These are phyloP conservation scores for Thelonectria olida DNA, from an alignment of 2,329 filamentous ascomycete species.

Conservation along the genomic window DNA sequence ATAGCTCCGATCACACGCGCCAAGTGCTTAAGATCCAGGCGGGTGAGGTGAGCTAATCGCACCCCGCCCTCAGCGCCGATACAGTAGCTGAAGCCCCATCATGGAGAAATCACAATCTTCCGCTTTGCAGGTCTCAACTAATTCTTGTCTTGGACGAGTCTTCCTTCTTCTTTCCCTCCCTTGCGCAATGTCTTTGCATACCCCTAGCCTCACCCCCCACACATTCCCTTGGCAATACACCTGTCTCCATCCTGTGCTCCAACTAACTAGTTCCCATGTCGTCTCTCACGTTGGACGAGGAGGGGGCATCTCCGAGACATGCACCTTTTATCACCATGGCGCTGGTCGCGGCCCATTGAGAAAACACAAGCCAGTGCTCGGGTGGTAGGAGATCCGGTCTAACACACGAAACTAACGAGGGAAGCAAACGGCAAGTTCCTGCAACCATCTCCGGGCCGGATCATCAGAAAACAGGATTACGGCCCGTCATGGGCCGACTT, in stretches of 20 bases:
- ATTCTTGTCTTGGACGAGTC: no score
- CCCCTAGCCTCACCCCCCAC: neutral
- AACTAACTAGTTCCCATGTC: constrained; percentile 19
- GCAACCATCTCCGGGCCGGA: no score
- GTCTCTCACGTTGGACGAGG: constrained; percentile 11
- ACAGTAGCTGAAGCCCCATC: neutral
- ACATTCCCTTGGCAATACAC: neutral
- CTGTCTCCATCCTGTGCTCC: neutral
- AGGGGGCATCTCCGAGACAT: constrained; percentile 31
- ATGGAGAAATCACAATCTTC: neutral
- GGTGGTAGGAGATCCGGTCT: no score
- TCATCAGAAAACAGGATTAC: no score
- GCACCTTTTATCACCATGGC: constrained; percentile 19
- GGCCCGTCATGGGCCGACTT: neutral
- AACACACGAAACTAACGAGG: no score
- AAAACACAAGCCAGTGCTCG: neutral
- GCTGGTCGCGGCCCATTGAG: constrained; percentile 5
- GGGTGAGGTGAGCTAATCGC: constrained; percentile 6
- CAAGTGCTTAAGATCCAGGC: constrained; percentile 11
- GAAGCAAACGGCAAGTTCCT: neutral
- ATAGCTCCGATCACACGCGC: constrained; percentile 8
- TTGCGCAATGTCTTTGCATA: neutral
- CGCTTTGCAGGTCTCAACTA: constrained; percentile 5
- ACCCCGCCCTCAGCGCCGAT: neutral
- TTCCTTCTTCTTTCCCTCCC: neutral